phyloP scores from a whole-genome alignment of 2,329 filamentous ascomycete species.

The Sporothrix phasma region DNA sequence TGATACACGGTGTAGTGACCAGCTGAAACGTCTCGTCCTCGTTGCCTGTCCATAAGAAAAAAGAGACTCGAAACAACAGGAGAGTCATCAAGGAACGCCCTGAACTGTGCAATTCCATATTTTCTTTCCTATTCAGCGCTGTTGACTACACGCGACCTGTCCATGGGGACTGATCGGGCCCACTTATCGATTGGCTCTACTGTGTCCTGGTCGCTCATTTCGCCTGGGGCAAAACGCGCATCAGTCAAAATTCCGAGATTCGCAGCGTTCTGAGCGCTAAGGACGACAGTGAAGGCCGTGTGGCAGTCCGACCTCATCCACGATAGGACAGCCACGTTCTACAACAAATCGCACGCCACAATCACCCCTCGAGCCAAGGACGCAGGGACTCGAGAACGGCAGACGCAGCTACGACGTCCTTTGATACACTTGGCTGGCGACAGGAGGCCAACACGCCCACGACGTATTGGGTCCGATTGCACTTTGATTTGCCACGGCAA shows the following conservation, averaged over 20 bases:
- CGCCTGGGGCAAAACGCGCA: conserved; percentile 2
- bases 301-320: too few relatives aligned
- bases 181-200: neutral
- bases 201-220: neutral
- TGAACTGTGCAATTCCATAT: too few relatives aligned
- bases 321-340: neutral
- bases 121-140: too few relatives aligned
- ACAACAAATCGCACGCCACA: neutral
- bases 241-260: conserved; percentile 2
- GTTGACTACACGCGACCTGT: too few relatives aligned
- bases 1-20: too few relatives aligned
- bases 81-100: too few relatives aligned
- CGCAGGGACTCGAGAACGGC: neutral
- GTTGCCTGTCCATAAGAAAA: too few relatives aligned
- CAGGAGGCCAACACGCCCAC: neutral
- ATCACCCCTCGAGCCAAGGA: neutral
- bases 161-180: too few relatives aligned
- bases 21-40: too few relatives aligned
- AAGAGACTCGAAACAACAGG: too few relatives aligned
- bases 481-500: neutral
- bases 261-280: neutral
- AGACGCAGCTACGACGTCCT: neutral
- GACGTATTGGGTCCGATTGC: neutral
- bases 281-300: neutral
- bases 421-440: neutral